phyloP scores from a whole-genome alignment of 257 asterid species.

The Solanum ahanhuiri region DNA sequence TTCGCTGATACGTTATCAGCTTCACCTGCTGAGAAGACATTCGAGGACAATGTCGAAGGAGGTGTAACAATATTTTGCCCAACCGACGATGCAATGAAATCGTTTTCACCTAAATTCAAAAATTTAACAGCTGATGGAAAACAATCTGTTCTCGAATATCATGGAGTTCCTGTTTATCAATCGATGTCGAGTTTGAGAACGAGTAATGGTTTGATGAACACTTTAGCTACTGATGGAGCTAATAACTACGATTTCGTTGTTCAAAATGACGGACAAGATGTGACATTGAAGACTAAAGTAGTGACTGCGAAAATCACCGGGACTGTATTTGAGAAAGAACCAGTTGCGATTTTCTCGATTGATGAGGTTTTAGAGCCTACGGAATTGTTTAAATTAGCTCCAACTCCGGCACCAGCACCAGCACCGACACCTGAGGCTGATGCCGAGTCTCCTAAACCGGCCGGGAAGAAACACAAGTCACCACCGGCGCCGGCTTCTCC shows the following conservation, averaged over 20 bases:
- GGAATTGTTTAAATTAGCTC: slow-evolving; percentile 34
- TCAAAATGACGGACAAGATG: slow-evolving; percentile 46
- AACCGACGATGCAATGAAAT: slow-evolving; percentile 53
- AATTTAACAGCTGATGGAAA: slow-evolving; percentile 31
- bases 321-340: slow-evolving; percentile 36
- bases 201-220: slow-evolving; percentile 37
- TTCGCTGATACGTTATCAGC: slow-evolving; percentile 46
- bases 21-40: slow-evolving; percentile 44
- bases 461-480: slow-evolving; percentile 30
- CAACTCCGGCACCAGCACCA: slow-evolving; percentile 37
- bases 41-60: slow-evolving; percentile 26
- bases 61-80: slow-evolving; percentile 83
- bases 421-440: slow-evolving; percentile 27
- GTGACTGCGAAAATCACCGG: slow-evolving; percentile 37
- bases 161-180: slow-evolving; percentile 41
- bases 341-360: slow-evolving; percentile 29
- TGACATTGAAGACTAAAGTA: slow-evolving; percentile 33
- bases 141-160: slow-evolving; percentile 37
- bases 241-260: slow-evolving; percentile 24
- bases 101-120: slow-evolving; percentile 35
- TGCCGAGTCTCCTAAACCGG: slow-evolving; percentile 21
- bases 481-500: slow-evolving; percentile 48
- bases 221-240: slow-evolving; percentile 50
- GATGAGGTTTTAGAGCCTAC: slow-evolving; percentile 39
- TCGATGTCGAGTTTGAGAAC: slow-evolving; percentile 31